Evolutionary conservation across 495 filamentous ascomycete species (phyloP), one percentile per base, ranked within the genome.

Genomic region (Penicillium alfredii): DNA sequence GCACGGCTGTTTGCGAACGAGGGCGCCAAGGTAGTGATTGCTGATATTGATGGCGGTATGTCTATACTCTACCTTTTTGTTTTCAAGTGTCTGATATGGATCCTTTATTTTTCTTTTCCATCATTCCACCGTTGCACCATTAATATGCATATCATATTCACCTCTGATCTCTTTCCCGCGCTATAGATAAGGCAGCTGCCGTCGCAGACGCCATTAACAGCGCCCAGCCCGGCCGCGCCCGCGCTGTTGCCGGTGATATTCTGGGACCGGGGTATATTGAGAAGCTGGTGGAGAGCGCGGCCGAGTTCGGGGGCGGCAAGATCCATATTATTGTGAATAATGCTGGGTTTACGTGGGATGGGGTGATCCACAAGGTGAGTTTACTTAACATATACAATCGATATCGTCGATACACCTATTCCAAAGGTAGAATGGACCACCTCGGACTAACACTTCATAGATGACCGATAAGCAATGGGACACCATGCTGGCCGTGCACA

Each of bases 381-480:
- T 22, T 18, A 29, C 8, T 23, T 21, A 12, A 11, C 4, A 4
- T 17, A 13, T 33, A 16, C 12, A 9, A 27, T 24, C 8, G 6
- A 1, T 31, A 20, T n/a, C n/a, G n/a, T n/a, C n/a, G n/a, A n/a
- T n/a, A n/a, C n/a, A n/a, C n/a, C n/a, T n/a, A n/a, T n/a, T n/a
- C n/a, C n/a, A n/a, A n/a, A n/a, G n/a, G n/a, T n/a, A n/a, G n/a
- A n/a, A n/a, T n/a, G 39, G 29, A 32, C 18, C 15, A 18, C 45
- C 13, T n/a, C n/a, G n/a, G n/a, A n/a, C n/a, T n/a, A n/a, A n/a
- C n/a, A n/a, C n/a, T n/a, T n/a, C 13, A 4, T 51, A 83, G 78
- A 90, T 84, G 68, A 87, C 82, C 10, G 84, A 92, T 65, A 88
- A 87, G 56, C 85, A 92, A 75, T 93, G 83, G 85, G 78, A 88